Percentiles rank a stretch among this genome's conserved stretches.
phyloP scores from a whole-genome alignment of 352 stramenopile species.

The Globisporangium middletonii region DNA sequence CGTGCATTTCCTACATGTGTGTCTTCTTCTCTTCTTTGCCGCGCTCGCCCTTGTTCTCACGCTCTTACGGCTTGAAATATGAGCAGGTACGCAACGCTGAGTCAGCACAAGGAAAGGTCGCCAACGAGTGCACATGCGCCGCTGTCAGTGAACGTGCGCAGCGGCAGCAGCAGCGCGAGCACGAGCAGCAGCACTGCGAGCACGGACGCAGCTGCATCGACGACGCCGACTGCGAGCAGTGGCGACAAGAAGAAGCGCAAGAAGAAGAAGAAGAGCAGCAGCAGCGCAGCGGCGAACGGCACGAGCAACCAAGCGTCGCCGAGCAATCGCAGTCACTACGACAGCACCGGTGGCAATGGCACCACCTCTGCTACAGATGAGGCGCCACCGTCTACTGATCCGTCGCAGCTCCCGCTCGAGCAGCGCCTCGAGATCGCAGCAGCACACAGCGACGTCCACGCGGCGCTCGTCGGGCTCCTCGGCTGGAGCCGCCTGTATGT shows the following conservation, averaged over 20 bases:
- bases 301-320: constrained; percentile 1
- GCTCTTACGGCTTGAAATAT: not conserved
- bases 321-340: not conserved
- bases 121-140: not conserved
- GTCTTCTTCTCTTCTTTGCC: not conserved
- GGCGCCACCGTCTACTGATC: constrained; percentile 8
- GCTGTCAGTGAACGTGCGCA: constrained; percentile 1
- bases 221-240: constrained; percentile 13
- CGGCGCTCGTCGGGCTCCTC: constrained; percentile 62
- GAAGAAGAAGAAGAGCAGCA: constrained; percentile 21
- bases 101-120: constrained; percentile 4
- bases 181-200: constrained; percentile 24
- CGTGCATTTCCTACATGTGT: not conserved
- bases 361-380: not conserved
- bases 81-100: constrained; percentile 10
- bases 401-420: constrained; percentile 41
- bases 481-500: constrained; percentile 65
- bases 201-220: constrained; percentile 7
- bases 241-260: constrained; percentile 31
- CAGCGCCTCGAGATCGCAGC: constrained; percentile 64
- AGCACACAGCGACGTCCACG: constrained; percentile 56
- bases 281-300: not conserved
- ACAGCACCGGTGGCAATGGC: constrained; percentile 1
- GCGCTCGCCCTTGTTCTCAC: not conserved
- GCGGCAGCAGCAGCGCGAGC: constrained; percentile 16